Conservation (phyloP, 2,329 filamentous ascomycete genomes). For the Alternaria sp. region DNA sequence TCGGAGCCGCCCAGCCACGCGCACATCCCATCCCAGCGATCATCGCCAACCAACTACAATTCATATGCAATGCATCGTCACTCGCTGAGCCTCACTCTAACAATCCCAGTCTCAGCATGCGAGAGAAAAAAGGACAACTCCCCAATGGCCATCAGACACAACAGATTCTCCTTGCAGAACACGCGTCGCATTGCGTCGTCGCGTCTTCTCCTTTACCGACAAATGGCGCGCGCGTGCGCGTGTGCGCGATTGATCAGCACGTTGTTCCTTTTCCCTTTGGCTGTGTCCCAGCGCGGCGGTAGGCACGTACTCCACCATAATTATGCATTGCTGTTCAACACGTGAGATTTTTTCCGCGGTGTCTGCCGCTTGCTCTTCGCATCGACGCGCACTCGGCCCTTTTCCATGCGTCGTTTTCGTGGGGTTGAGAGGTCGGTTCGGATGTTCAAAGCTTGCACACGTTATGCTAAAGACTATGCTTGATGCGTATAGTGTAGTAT, state of each 20-base stretch:
- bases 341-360: not conserved
- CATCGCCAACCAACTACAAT: not conserved
- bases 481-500: not conserved
- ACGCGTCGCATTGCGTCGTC: constrained; percentile 7
- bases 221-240: not conserved
- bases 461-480: not conserved
- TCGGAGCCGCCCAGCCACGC: constrained; percentile 3
- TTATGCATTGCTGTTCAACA: not conserved
- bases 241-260: constrained; percentile 1
- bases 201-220: constrained; percentile 4
- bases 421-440: not conserved
- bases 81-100: constrained; percentile 4
- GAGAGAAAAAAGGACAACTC: not conserved
- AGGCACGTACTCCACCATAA: no score
- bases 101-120: not conserved
- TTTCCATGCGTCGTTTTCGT: not conserved
- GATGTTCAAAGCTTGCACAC: not conserved
- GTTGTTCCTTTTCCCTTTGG: not conserved
- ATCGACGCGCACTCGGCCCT: not conserved
- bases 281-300: not conserved
- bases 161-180: not conserved
- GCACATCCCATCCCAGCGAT: not conserved
- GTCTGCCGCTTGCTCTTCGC: not conserved
- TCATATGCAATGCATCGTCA: constrained; percentile 1
- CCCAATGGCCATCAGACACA: not conserved